Evolutionary conservation across 83 land plant genomes (phyloP), one percentile per base, ranked within the genome.

Genomic region (Thuja plicata): DNA sequence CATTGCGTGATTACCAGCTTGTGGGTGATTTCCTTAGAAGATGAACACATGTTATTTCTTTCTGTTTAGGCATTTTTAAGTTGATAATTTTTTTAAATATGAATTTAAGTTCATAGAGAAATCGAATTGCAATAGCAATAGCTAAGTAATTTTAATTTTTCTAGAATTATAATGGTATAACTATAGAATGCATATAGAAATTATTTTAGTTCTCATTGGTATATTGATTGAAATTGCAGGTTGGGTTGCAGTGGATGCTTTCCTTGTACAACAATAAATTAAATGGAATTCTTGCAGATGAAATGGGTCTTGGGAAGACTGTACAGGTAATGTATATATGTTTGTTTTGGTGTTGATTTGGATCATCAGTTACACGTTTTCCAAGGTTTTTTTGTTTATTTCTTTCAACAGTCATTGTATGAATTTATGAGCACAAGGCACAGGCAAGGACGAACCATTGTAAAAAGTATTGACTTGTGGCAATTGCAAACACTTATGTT

Each of bases 161-260:
- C 4, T 54, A 3, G 57, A 15, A 15, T 41, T 54, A 80, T 86
- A 46, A 60, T 13, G 80, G 3, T 88, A 15, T n/a, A n/a, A n/a
- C n/a, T n/a, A n/a, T 40, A 48, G 88, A 85, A 46, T 35, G 43
- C 43, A 38, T 15, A 30, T 12, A n/a, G 5, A 76, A 62, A 30
- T 88, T 78, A 46, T 24, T 40, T 85, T 32, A 19, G 43, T 57
- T 54, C 89, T 35, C 13, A 52, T 87, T 45, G 88, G 34, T 21
- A 52, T 37, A 16, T 48, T 85, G 62, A 81, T 74, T 43, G 41
- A 17, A 30, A 46, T 73, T 91, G 86, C 91, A 98, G 99, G 99
- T 98, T 91, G 99, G 99, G 70, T 91, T 98, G 90, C 99, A 98
- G 88, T 98, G 99, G 99, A 98, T 98, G 99, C 99, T 98, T 71